Base-by-base conservation (phyloP, 441 rosid species). In the Populus hybrid region DNA sequence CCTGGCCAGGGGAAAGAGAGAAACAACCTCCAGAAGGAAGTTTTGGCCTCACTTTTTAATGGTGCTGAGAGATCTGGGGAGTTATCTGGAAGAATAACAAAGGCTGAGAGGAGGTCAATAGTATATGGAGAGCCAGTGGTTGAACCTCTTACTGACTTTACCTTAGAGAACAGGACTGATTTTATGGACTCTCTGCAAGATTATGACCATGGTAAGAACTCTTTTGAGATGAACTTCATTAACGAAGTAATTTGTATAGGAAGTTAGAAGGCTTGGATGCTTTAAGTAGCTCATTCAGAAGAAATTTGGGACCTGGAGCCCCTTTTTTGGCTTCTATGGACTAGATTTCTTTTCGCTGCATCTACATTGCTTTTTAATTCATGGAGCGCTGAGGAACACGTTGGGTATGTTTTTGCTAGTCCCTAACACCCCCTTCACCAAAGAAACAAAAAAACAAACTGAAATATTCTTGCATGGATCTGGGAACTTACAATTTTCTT, bases 21-120 rank as follows among this genome's bases (percentile, higher is more conserved):
- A 74, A 50, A 74, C 63, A 75, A 80, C 79, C 84, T 83, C 34
- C 83, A 84, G 82, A 86, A 82, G 82, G 91, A 88, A 81, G 78
- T 89, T 40, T 80, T 87, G 78, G 72, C 64, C 73, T 70, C 90
- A 10, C 78, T 91, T 35, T 89, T 89, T 81, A 36, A 18, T 69
- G 59, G 73, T 81, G 63, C 85, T 10, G 85, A 81, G 42, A 85
- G 68, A 80, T 42, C 75, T 18, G 83, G 83, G 76, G 87, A 70
- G 65, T 76, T 46, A 38, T 76, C 86, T 63, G 70, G 67, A 70
- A 75, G 73, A 81, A 66, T 24, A 61, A 72, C 38, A 46, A 73
- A 57, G 75, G 63, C 73, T 9, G 72, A 26, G 35, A 81, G 76
- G 83, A 86, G 85, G 76, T 35, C 84, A 67, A 63, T 34, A 36